Evolutionary conservation across 2,329 filamentous ascomycete species (phyloP).

Genomic region (Setomelanomma holmii): DNA sequence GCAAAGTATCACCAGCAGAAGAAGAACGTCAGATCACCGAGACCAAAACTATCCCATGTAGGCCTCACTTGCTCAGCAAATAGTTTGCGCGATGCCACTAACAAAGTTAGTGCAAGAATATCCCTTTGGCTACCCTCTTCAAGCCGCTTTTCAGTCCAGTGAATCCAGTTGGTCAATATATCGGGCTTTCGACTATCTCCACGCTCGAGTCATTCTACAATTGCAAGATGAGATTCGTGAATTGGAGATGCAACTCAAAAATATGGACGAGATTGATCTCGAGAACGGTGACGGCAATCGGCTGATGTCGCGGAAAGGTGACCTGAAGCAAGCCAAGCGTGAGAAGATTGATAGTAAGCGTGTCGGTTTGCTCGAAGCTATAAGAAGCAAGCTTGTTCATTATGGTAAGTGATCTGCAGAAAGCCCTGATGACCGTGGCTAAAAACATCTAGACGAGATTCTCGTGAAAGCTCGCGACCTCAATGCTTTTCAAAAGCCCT

Average conservation of each 20-base stretch:
- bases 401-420: slow-evolving; percentile 10
- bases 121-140: slow-evolving; percentile 38
- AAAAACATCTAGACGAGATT: slow-evolving; percentile 31
- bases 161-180: slow-evolving; percentile 47
- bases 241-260: slow-evolving; percentile 36
- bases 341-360: slow-evolving; percentile 11
- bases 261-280: slow-evolving; percentile 17
- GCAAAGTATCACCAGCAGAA: background rate
- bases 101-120: slow-evolving; percentile 29
- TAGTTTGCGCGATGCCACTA: background rate
- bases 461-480: slow-evolving; percentile 43
- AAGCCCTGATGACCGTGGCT: background rate
- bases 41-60: slow-evolving; percentile 20
- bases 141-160: slow-evolving; percentile 45
- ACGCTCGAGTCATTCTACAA: slow-evolving; percentile 41
- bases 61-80: background rate
- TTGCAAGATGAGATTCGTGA: slow-evolving; percentile 44
- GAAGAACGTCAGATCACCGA: slow-evolving; percentile 7
- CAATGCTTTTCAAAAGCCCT: slow-evolving; percentile 41
- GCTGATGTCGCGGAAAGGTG: slow-evolving; percentile 15
- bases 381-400: slow-evolving; percentile 21
- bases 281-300: slow-evolving; percentile 6
- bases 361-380: slow-evolving; percentile 8
- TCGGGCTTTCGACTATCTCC: slow-evolving; percentile 42
- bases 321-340: slow-evolving; percentile 14